Evolutionary conservation across 768 basidiomycete genomes (phyloP), one percentile per base, ranked within the genome.

Genomic region (Rhodotorula babjevae): DNA sequence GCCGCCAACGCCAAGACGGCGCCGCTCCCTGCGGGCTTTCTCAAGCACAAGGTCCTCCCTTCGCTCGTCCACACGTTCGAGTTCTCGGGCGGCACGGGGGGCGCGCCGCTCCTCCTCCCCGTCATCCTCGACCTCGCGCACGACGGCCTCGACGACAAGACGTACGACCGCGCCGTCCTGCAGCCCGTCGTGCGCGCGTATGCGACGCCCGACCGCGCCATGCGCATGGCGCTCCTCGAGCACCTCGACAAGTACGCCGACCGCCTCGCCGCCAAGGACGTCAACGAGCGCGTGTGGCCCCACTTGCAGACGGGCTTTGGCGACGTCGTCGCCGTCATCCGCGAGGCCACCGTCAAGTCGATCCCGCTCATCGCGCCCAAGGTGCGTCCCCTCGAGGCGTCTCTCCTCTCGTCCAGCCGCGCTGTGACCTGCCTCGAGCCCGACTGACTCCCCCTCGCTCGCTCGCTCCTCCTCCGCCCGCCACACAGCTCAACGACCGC

Each of bases 221-320:
- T 89, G 33, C 86, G 96, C 44, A 95, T 99, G 90, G 94, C 93
- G 11, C 82, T 99, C 60, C 84, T 98, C 25, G 93, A 98, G 65
- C 88, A 88, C 66, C 82, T 99, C 49, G 83, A 87, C 5, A 89
- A 91, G 67, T 97, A 92, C 78, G 88, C 86, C 15, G 93, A 93
- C 52, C 92, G 89, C 79, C 81, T 99, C 65, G 93, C 96, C 79
- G 88, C 89, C 79, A 90, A 88, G 81, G 86, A 84, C 0, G 91
- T 97, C 1, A 86, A 85, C 62, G 91, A 95, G 56, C 91, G 91
- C 77, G 86, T 99, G 27, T 99, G 93, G 86, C 94, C 96, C 3
- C 87, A 93, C 82, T 82, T 99, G 55, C 92, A 95, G 87, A 91
- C 92, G 7, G 96, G 96, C 0, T 98, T 98, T 79, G 86, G 89